Percentiles rank a stretch among this genome's conserved stretches.
These are phyloP conservation scores for Petasospora fabianii DNA, from an alignment of 1,139 yeast species.

Conservation along the genomic window DNA sequence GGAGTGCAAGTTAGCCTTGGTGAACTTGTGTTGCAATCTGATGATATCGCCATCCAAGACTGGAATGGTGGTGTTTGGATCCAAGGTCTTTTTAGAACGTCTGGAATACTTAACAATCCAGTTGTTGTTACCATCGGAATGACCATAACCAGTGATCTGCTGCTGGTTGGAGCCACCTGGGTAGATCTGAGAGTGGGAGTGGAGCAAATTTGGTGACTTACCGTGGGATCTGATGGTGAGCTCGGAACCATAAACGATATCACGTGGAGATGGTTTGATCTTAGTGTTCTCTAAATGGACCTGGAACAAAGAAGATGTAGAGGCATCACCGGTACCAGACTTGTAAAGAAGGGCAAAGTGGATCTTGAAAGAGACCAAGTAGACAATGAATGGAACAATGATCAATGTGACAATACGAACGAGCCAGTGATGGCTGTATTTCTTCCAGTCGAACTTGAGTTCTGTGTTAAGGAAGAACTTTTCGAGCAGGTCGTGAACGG, in stretches of 20 bases:
- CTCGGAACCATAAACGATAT: slow-evolving; percentile 56
- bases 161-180: slow-evolving; percentile 75
- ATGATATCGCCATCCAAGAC: slow-evolving; percentile 50
- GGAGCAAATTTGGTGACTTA: slow-evolving; percentile 62
- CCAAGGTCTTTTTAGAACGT: slow-evolving; percentile 30
- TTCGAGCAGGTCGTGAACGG: slow-evolving; percentile 67
- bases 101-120: slow-evolving; percentile 53
- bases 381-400: slow-evolving; percentile 67
- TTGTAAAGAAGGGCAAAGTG: slow-evolving; percentile 74
- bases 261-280: slow-evolving; percentile 49
- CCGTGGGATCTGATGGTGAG: slow-evolving; percentile 74
- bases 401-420: slow-evolving; percentile 66
- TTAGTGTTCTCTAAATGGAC: slow-evolving; percentile 57
- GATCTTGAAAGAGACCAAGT: slow-evolving; percentile 67
- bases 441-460: slow-evolving; percentile 33
- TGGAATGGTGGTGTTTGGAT: slow-evolving; percentile 30
- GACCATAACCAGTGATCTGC: slow-evolving; percentile 75
- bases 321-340: slow-evolving; percentile 78
- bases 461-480: slow-evolving; percentile 44
- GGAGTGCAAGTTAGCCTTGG: slow-evolving; percentile 58
- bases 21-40: slow-evolving; percentile 50
- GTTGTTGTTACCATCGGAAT: slow-evolving; percentile 64
- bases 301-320: slow-evolving; percentile 68
- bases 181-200: slow-evolving; percentile 64
- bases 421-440: slow-evolving; percentile 66